phyloP scores from a whole-genome alignment of 352 stramenopile species.

The Phytopythium kandeliae region DNA sequence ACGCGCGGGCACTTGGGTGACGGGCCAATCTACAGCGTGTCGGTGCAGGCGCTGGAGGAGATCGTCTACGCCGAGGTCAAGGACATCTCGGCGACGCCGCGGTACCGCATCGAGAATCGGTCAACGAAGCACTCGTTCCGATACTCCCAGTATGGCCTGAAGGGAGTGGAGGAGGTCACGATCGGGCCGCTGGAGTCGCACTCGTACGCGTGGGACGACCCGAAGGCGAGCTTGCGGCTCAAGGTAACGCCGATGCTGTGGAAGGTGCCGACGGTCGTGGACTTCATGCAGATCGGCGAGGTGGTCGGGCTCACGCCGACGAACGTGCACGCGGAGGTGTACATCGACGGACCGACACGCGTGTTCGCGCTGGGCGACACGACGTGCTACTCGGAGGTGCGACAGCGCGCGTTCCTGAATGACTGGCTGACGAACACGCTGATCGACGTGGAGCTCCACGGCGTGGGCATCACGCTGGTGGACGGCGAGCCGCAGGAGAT shows the following conservation, averaged over 20 bases:
- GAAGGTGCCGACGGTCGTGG: constrained; percentile 65
- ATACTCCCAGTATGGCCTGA: constrained; percentile 63
- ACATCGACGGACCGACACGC: constrained; percentile 77
- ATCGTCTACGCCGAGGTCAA: constrained; percentile 67
- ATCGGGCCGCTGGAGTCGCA: constrained; percentile 65
- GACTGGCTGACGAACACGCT: constrained; percentile 72
- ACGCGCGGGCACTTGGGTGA: constrained; percentile 63
- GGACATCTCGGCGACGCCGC: constrained; percentile 60
- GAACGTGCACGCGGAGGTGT: constrained; percentile 73
- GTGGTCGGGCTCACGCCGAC: constrained; percentile 46
- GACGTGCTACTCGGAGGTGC: constrained; percentile 47
- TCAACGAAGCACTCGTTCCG: constrained; percentile 64
- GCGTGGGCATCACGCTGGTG: constrained; percentile 75
- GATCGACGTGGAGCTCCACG: constrained; percentile 74
- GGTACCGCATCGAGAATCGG: constrained; percentile 84
- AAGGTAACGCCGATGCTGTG: constrained; percentile 54
- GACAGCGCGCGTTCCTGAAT: constrained; percentile 43
- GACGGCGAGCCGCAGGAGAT: constrained; percentile 71
- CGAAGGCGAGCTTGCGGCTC: constrained; percentile 46
- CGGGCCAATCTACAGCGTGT: constrained; percentile 64
- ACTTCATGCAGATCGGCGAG: constrained; percentile 72
- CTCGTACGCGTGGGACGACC: constrained; percentile 80
- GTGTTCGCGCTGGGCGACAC: constrained; percentile 79
- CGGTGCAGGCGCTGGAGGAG: constrained; percentile 50
- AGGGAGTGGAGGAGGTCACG: constrained; percentile 58